Evolutionary conservation across 257 asterid species (phyloP).

Genomic region (Solanum bukasovii): DNA sequence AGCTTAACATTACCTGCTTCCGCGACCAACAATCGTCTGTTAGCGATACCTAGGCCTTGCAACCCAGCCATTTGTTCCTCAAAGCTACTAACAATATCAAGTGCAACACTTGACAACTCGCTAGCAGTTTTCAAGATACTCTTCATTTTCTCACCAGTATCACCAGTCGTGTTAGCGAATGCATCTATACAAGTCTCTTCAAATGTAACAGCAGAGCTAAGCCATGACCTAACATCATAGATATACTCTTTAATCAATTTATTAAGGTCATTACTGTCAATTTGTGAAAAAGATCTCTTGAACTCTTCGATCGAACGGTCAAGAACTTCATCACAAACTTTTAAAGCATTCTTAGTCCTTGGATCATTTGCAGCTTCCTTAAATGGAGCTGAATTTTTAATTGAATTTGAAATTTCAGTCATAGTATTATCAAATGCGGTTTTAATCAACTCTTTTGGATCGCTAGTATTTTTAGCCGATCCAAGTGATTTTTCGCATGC

Average conservation of each 20-base stretch:
- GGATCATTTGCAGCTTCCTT: constrained; percentile 16
- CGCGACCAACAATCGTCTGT: not conserved
- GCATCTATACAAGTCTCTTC: constrained; percentile 22
- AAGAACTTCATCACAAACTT: constrained; percentile 7
- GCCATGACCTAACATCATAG: constrained; percentile 17
- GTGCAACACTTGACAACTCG: constrained; percentile 18
- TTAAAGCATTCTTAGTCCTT: constrained; percentile 12
- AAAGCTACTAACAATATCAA: constrained; percentile 9
- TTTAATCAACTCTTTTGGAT: constrained; percentile 16
- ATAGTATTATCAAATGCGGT: not conserved
- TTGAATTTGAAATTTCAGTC: not conserved
- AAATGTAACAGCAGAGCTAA: constrained; percentile 11
- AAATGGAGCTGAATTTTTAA: constrained; percentile 2
- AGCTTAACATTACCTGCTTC: not conserved
- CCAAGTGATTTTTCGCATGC: constrained; percentile 7
- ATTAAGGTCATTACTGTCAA: not conserved
- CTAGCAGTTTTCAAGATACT: not conserved
- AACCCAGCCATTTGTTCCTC: not conserved
- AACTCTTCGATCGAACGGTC: constrained; percentile 7
- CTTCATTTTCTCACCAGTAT: constrained; percentile 21
- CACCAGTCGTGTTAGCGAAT: constrained; percentile 16
- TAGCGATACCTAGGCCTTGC: not conserved
- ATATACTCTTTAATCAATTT: not conserved
- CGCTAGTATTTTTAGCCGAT: not conserved
- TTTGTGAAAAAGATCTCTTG: not conserved